phyloP scores from a whole-genome alignment of 805 yeast species.

The Jamesozyma hellenica region DNA sequence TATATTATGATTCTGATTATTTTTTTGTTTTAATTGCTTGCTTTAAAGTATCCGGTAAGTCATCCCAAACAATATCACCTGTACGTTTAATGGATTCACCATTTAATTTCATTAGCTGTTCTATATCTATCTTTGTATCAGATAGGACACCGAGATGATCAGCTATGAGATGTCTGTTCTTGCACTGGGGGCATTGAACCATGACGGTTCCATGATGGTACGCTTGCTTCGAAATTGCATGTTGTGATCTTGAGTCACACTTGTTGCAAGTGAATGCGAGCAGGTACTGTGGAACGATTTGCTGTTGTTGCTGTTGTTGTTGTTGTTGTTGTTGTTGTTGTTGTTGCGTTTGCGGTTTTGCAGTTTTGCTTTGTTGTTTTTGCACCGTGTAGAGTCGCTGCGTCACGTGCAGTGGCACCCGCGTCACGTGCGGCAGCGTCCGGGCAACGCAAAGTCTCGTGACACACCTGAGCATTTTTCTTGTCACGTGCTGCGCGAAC shows the following conservation, averaged over 20 bases:
- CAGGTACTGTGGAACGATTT: slow-evolving; percentile 55
- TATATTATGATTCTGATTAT: not conserved
- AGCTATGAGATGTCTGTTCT: slow-evolving; percentile 80
- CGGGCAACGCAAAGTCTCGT: too few relatives aligned
- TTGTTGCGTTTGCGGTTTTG: not conserved
- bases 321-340: not conserved
- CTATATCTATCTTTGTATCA: slow-evolving; percentile 63
- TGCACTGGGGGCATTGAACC: slow-evolving; percentile 87
- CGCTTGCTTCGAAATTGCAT: slow-evolving; percentile 86
- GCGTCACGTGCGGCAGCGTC: too few relatives aligned
- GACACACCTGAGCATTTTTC: too few relatives aligned
- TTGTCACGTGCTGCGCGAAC: too few relatives aligned
- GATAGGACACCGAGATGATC: slow-evolving; percentile 77
- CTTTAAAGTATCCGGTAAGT: slow-evolving; percentile 26
- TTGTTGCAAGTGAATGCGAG: slow-evolving; percentile 87
- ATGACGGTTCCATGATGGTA: slow-evolving; percentile 78
- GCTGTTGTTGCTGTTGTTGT: not conserved
- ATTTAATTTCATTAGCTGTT: slow-evolving; percentile 63
- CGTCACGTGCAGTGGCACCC: too few relatives aligned
- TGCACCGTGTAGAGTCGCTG: too few relatives aligned
- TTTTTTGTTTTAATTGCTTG: slow-evolving; percentile 1
- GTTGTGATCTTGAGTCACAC: slow-evolving; percentile 76
- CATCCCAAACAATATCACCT: slow-evolving; percentile 50
- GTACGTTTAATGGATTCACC: slow-evolving; percentile 65
- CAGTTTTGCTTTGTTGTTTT: not conserved